These are phyloP conservation scores for Detonula confervacea DNA, from an alignment of 352 stramenopile genomes.

Conservation along the genomic window DNA sequence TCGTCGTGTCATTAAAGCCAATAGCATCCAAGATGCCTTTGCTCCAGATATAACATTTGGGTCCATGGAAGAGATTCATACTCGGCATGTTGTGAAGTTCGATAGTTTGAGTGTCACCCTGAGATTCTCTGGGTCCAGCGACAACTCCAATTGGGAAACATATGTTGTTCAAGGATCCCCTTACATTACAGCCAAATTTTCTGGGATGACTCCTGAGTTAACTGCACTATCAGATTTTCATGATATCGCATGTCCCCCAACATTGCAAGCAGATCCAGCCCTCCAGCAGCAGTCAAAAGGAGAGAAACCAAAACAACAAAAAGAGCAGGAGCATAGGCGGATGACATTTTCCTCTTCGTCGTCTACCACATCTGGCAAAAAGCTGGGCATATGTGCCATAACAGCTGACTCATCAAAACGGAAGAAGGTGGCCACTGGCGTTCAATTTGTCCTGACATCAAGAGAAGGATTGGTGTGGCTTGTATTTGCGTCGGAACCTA, in stretches of 20 bases:
- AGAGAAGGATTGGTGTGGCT: slow-evolving; percentile 74
- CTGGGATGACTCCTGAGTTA: slow-evolving; percentile 60
- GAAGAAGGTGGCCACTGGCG: slow-evolving; percentile 57
- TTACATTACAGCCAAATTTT: slow-evolving; percentile 73
- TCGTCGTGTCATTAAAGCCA: slow-evolving; percentile 53
- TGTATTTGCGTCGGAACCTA: slow-evolving; percentile 77
- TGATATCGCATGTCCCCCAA: slow-evolving; percentile 61
- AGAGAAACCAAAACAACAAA: not conserved
- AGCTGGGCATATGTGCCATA: slow-evolving; percentile 44
- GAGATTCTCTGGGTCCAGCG: slow-evolving; percentile 43
- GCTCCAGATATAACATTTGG: slow-evolving; percentile 65
- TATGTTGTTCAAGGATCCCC: slow-evolving; percentile 80
- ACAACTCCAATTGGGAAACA: slow-evolving; percentile 65
- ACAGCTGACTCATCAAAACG: slow-evolving; percentile 39
- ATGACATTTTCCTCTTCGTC: slow-evolving; percentile 2
- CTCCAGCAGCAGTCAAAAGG: slow-evolving; percentile 4
- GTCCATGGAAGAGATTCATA: slow-evolving; percentile 37
- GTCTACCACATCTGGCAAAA: slow-evolving; percentile 34
- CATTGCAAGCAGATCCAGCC: slow-evolving; percentile 21
- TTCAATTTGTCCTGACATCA: slow-evolving; percentile 78
- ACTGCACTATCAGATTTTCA: slow-evolving; percentile 72
- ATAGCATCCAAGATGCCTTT: slow-evolving; percentile 71
- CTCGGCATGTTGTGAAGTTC: slow-evolving; percentile 66
- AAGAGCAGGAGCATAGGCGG: not conserved
- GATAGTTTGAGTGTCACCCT: slow-evolving; percentile 80